Base-by-base conservation (phyloP, 352 stramenopile species). In the Pythium biforme region DNA sequence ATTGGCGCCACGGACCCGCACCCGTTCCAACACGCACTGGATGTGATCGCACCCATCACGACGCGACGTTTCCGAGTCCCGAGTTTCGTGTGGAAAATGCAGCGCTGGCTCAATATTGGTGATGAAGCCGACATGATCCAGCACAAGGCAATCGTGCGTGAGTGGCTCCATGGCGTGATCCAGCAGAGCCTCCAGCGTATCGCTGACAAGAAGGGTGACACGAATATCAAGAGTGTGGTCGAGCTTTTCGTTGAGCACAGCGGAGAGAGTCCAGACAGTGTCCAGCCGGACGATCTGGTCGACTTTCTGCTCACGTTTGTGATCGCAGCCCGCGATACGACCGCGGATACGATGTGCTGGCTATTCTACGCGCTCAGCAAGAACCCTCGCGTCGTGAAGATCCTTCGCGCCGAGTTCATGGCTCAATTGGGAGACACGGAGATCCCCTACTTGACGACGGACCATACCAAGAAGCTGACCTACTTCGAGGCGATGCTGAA, bases 281-380 rank as follows among this genome's bases (percentile, higher is more conserved):
- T 81, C 25, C 66, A 76, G 20, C 61, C 71, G 8, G 79, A 79
- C 29, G 83, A 84, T 49, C 66, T 96, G 74, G 56, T 81, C 9
- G 78, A 93, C 27, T 71, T 96, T 25, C 73, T 87, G 8, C 73
- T 93, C 9, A 73, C 74, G 6, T 76, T 95, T 41, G 66, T 96
- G 31, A 55, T 88, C 22, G 86, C 77, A 10, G 86, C 86, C 1
- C 75, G 86, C n/a, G 88, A 95, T 62, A 95, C 81, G 0, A 95
- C 86, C 2, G 81, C 86, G 5, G 67, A 55, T 55, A 81, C 85
- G 20, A 46, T 95, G n/a, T 74, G 70, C 29, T 96, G 88, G 88
- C 66, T 89, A 4, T 71, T 95, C 31, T 82, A 88, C 51, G 79
- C 80, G 64, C 66, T 96, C 7, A 76, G 81, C 50, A 70, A 68